These are phyloP conservation scores for Volutella citrinella DNA, from an alignment of 2,329 filamentous ascomycete genomes.

Conservation along the genomic window DNA sequence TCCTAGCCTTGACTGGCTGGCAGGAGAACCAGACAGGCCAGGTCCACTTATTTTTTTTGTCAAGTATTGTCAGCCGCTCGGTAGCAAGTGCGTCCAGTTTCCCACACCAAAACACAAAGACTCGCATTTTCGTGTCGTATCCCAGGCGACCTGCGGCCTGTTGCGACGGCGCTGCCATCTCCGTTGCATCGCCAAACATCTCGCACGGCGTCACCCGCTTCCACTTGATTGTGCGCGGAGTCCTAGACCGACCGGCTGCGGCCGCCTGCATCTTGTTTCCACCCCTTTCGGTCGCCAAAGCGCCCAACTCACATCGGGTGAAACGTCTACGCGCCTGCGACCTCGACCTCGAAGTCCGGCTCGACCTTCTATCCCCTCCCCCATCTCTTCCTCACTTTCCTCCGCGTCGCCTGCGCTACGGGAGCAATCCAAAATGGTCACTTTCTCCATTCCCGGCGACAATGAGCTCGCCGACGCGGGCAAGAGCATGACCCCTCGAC, in stretches of 20 bases:
- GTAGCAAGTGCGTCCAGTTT: conserved; percentile 13
- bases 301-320: conserved; percentile 4
- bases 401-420: conserved; percentile 4
- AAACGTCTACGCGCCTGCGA: conserved; percentile 10
- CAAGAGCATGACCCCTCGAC: conserved; percentile 35
- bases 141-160: conserved; percentile 25
- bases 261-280: conserved; percentile 8
- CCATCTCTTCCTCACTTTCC: conserved; percentile 8
- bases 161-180: conserved; percentile 28
- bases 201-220: conserved; percentile 8
- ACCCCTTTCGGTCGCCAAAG: conserved; percentile 8
- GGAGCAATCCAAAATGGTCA: conserved; percentile 30
- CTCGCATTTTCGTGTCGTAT: conserved; percentile 28
- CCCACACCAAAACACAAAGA: conserved; percentile 25
- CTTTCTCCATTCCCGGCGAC: conserved; percentile 37
- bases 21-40: no score
- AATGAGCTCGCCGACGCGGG: conserved; percentile 27
- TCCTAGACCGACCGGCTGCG: conserved; percentile 10
- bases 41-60: conserved; percentile 13
- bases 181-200: conserved; percentile 21
- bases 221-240: conserved; percentile 14
- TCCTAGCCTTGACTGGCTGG: no score
- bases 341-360: conserved; percentile 7
- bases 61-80: conserved; percentile 20
- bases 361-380: conserved; percentile 9